Percentiles rank a stretch among this genome's conserved stretches.
Evolutionary conservation across 1,284 basidiomycete genomes (phyloP).

Genomic region (Naganishia albida): DNA sequence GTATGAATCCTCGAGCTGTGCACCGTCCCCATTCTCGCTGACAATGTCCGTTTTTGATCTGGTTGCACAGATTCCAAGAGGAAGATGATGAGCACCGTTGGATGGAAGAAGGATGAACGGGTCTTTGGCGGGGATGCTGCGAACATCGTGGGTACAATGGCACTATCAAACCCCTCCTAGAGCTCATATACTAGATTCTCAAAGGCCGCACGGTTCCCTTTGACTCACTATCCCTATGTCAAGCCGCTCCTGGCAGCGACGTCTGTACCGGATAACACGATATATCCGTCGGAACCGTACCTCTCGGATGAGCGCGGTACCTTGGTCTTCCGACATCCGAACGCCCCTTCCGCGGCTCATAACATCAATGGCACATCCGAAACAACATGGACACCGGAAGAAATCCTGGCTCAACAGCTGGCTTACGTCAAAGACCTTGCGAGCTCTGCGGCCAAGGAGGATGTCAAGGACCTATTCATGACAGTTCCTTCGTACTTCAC

Average conservation of each 20-base stretch:
- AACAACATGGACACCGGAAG: slow-evolving; percentile 73
- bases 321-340: slow-evolving; percentile 68
- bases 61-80: slow-evolving; percentile 74
- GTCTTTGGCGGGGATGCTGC: slow-evolving; percentile 86
- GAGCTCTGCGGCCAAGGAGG: slow-evolving; percentile 63
- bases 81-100: slow-evolving; percentile 86
- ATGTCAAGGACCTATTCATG: slow-evolving; percentile 75
- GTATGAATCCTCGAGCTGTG: background rate
- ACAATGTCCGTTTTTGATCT: background rate
- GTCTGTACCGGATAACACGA: slow-evolving; percentile 56
- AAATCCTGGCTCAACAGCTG: slow-evolving; percentile 92
- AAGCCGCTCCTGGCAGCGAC: slow-evolving; percentile 76
- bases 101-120: slow-evolving; percentile 83
- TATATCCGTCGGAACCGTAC: slow-evolving; percentile 49
- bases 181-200: background rate
- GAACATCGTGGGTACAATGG: slow-evolving; percentile 67
- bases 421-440: slow-evolving; percentile 86
- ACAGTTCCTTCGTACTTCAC: slow-evolving; percentile 85
- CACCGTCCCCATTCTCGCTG: background rate
- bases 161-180: background rate
- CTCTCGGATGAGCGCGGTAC: slow-evolving; percentile 50
- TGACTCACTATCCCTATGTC: slow-evolving; percentile 79
- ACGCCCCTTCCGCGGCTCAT: slow-evolving; percentile 55
- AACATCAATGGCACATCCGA: slow-evolving; percentile 28
- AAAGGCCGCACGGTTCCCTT: slow-evolving; percentile 85